Evolutionary conservation across 441 rosid genomes (phyloP).

Genomic region (Melastoma candidum): DNA sequence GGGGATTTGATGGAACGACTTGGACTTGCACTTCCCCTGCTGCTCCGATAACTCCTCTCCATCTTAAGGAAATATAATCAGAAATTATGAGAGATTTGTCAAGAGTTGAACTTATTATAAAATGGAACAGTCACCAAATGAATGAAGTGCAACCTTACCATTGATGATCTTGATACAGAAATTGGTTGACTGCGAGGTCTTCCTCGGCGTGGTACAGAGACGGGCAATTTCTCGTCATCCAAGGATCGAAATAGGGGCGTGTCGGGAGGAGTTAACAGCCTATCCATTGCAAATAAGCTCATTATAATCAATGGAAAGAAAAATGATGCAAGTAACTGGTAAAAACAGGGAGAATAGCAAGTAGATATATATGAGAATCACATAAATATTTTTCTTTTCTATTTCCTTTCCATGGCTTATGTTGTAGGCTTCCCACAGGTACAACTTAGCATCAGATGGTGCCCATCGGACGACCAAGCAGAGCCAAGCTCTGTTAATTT

Average conservation of each 20-base stretch:
- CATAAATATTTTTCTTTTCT: too few relatives aligned
- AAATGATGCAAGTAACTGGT: too few relatives aligned
- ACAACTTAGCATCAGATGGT: too few relatives aligned
- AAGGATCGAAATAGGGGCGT: conserved; percentile 92
- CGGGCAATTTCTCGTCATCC: conserved; percentile 74
- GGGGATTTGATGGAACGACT: conserved; percentile 92
- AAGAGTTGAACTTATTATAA: conserved; percentile 3
- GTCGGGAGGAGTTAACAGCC: conserved; percentile 98
- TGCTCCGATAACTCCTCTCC: conserved; percentile 91
- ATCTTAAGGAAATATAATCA: conserved; percentile 33
- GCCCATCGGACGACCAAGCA: too few relatives aligned
- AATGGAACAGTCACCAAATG: background rate
- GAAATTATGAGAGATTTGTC: conserved; percentile 8
- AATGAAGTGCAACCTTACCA: conserved; percentile 37
- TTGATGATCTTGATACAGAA: conserved; percentile 90
- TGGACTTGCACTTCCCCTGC: conserved; percentile 96
- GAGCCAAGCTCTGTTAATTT: too few relatives aligned
- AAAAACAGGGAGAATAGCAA: too few relatives aligned
- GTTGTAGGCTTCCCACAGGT: too few relatives aligned
- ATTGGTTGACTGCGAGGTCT: conserved; percentile 84
- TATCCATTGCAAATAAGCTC: conserved; percentile 27
- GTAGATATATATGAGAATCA: too few relatives aligned
- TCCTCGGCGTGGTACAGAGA: conserved; percentile 55
- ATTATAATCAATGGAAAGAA: conserved; percentile 3
- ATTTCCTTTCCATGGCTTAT: too few relatives aligned